These are phyloP conservation scores for Starmerella roubikii DNA, from an alignment of 805 yeast species.

Conservation along the genomic window DNA sequence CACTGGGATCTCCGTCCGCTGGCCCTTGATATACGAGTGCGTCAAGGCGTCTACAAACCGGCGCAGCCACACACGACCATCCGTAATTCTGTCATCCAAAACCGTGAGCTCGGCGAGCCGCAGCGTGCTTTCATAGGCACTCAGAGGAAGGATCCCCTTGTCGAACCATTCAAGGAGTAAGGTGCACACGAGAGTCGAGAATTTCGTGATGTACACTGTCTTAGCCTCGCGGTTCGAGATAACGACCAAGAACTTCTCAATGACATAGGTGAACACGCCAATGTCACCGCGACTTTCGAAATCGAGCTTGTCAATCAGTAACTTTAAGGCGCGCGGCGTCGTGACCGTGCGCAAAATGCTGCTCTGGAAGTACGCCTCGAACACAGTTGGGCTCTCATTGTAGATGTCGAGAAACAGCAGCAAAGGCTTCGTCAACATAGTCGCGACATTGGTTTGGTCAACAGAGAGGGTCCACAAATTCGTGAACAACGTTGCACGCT, in stretches of 20 bases:
- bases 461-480: slow-evolving; percentile 65
- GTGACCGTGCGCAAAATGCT: slow-evolving; percentile 32
- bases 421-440: slow-evolving; percentile 47
- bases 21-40: slow-evolving; percentile 1
- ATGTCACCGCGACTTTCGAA: slow-evolving; percentile 38
- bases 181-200: slow-evolving; percentile 7
- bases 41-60: slow-evolving; percentile 11
- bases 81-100: slow-evolving; percentile 10
- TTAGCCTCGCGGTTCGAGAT: slow-evolving; percentile 22
- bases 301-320: slow-evolving; percentile 32
- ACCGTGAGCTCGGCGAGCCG: slow-evolving; percentile 14
- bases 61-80: slow-evolving; percentile 14
- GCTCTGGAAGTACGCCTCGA: slow-evolving; percentile 12
- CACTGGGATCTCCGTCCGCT: slow-evolving; percentile 2
- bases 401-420: slow-evolving; percentile 52
- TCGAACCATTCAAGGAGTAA: slow-evolving; percentile 16
- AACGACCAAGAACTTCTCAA: slow-evolving; percentile 40
- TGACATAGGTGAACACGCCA: slow-evolving; percentile 47
- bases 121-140: slow-evolving; percentile 7
- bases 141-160: neutral
- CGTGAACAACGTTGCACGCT: slow-evolving; percentile 42
- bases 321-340: slow-evolving; percentile 45
- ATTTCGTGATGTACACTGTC: slow-evolving; percentile 8
- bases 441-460: slow-evolving; percentile 32
- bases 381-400: slow-evolving; percentile 5